Evolutionary conservation across 805 yeast species (phyloP), one percentile per base, ranked within the genome.

Genomic region (Ogataea ganodermae): DNA sequence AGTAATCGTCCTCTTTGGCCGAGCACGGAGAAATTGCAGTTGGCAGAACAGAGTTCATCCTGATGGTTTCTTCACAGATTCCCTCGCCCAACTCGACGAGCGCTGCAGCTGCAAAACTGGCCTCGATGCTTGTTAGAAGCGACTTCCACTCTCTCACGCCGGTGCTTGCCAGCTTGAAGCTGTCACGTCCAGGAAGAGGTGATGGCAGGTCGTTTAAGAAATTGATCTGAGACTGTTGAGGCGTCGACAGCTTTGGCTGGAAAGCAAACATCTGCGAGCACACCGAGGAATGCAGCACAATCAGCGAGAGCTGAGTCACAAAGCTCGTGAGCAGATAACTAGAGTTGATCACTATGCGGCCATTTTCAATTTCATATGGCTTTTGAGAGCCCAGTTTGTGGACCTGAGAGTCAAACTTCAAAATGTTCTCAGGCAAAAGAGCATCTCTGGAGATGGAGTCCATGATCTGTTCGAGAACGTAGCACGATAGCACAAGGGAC

Each of bases 71-170:
- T 1, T 49, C 62, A n/a, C 67, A 57, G 6, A 61, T 59, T 9
- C 76, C 77, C 47, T 65, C 61, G 4, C 75, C 78, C 7, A 75
- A 42, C 42, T 73, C 74, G 14, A 76, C 46, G 18, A 73, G 45
- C 10, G 62, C 53, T 6, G 71, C 61, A 10, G 68, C 55, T 8
- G 67, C 69, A 26, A 62, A 50, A 1, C 71, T 57, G 1, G 72
- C 52, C 35, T 44, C 44, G 40, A 73, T 52, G 3, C 72, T 48
- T 6, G 53, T 43, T 4, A 73, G 35, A 39, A 69, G 56, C 35
- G 72, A 68, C 9, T 49, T 49, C 66, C 72, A 60, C 39, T 68
- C 65, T 12, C 42, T 38, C 7, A 54, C 46, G 6, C 50, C 57
- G 8, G 33, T 8, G 3, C 50, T 37, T 7, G 50, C 22, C 1